Base-by-base conservation (phyloP, 345 rosid species). In the Heritiera fomes region DNA sequence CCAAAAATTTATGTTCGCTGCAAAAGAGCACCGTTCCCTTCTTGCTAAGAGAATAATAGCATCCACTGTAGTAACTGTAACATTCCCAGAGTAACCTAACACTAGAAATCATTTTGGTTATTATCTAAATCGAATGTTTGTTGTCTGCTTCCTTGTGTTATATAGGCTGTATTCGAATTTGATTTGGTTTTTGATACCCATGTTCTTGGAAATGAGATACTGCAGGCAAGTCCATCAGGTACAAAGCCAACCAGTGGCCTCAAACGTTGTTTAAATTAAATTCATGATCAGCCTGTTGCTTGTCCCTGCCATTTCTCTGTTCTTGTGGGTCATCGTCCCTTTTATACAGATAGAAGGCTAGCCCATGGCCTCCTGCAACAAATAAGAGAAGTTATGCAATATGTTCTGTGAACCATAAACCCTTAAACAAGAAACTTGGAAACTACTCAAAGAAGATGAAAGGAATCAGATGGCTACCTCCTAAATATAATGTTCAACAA, bases 391-490 rank as follows among this genome's bases (percentile, higher is more conserved):
- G 56, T 43, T 32, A 43, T 34, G 38, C 38, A 34, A 34, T 34
- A 34, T 34, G 38, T 34, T 34, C 38, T 34, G 2, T 1, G 38
- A 34, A 34, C 38, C 38, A 2, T 34, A 34, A 34, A 34, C 38
- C 2, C 38, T 18, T 6, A 68, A 15, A 32, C 2, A 10, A n/a
- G 1, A 43, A 43, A 3, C 3, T 47, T 13, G 9, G 32, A 32
- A 71, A 52, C 45, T 30, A 71, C 75, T 71, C 60, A 15, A 49
- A 70, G 11, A 7, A 14, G 4, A n/a, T 2, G 11, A 17, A 41
- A 23, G 41, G 28, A 66, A 67, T n/a, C 67, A 7, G 49, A 73
- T 15, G 46, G 14, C 28, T 50, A 84, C 89, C 89, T 72, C 80
- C 77, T 56, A 23, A 80, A 6, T 40, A 34, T 28, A 6, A 5